These are phyloP conservation scores for Chloris gayana DNA, from an alignment of 176 grass and related monocot species.

Conservation along the genomic window DNA sequence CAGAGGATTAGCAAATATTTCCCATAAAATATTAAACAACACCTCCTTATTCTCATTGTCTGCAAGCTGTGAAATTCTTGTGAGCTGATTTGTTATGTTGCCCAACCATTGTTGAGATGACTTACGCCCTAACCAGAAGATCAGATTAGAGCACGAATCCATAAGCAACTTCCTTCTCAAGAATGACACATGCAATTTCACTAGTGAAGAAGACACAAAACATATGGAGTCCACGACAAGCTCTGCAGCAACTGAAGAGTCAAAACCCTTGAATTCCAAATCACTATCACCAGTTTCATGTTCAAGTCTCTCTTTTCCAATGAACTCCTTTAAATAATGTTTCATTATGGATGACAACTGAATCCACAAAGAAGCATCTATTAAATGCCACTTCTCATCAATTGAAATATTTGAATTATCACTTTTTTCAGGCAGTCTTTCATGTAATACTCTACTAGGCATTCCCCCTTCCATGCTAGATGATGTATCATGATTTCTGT, in stretches of 20 bases:
- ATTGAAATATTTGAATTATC: slow-evolving; percentile 35
- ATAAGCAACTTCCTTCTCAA: slow-evolving; percentile 58
- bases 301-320: slow-evolving; percentile 46
- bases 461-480: slow-evolving; percentile 24
- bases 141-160: slow-evolving; percentile 39
- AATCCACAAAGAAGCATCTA: slow-evolving; percentile 72
- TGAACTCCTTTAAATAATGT: slow-evolving; percentile 50
- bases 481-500: slow-evolving; percentile 55
- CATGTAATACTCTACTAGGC: slow-evolving; percentile 11
- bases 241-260: slow-evolving; percentile 48
- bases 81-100: slow-evolving; percentile 39
- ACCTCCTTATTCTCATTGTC: slow-evolving; percentile 51
- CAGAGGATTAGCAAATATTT: slow-evolving; percentile 60
- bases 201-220: slow-evolving; percentile 70
- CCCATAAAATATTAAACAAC: slow-evolving; percentile 65
- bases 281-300: slow-evolving; percentile 36
- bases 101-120: slow-evolving; percentile 40
- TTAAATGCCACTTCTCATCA: slow-evolving; percentile 88
- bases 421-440: slow-evolving; percentile 32
- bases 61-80: slow-evolving; percentile 44
- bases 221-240: slow-evolving; percentile 54
- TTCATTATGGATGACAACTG: slow-evolving; percentile 61
- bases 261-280: slow-evolving; percentile 38
- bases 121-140: slow-evolving; percentile 65
- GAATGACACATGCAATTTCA: slow-evolving; percentile 73